Base-by-base conservation (phyloP, 257 asterid genomes). In the Plectranthus barbatus region DNA sequence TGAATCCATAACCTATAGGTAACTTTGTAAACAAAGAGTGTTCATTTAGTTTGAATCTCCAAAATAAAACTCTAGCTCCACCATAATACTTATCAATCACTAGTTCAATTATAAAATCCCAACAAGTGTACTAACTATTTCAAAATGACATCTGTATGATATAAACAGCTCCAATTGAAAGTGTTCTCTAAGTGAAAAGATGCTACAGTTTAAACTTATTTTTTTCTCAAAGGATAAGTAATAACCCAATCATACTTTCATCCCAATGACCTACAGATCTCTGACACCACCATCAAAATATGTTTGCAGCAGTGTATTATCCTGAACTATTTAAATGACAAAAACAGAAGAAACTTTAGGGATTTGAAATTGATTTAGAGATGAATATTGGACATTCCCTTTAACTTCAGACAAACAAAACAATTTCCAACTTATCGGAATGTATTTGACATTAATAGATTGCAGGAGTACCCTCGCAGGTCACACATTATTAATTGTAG, bases 221-320 rank as follows among this genome's bases (percentile, higher is more conserved):
- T 34, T 44, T 54, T 13, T 66, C 48, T n/a, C 26, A 66, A 11
- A 64, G 39, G 49, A n/a, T n/a, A n/a, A n/a, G n/a, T n/a, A n/a
- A n/a, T 52, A 51, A 53, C 29, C 37, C 45, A 52, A 64, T 26
- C 54, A 34, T n/a, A 21, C 18, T 54, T 54, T 18, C 10, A 17
- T 62, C 64, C 60, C 14, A 37, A 40, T 31, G 39, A 7, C 23
- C 49, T 41, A 12, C 46, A 53, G 13, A 50, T 23, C 51, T 37
- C 44, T 19, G 36, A 12, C 23, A 5, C 47, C 41, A 39, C 49
- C 58, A 60, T 26, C 51, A 23, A 24, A 58, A 58, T 21, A 39
- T 7, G 19, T 42, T 60, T 15, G 10, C 14, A 9, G 9, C 40
- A 46, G 13, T n/a, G 6, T 4, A 13, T 13, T 63, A 12, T 50